These are phyloP conservation scores for Coelastrella sp. DNA, from an alignment of 139 green algal species.

Conservation along the genomic window DNA sequence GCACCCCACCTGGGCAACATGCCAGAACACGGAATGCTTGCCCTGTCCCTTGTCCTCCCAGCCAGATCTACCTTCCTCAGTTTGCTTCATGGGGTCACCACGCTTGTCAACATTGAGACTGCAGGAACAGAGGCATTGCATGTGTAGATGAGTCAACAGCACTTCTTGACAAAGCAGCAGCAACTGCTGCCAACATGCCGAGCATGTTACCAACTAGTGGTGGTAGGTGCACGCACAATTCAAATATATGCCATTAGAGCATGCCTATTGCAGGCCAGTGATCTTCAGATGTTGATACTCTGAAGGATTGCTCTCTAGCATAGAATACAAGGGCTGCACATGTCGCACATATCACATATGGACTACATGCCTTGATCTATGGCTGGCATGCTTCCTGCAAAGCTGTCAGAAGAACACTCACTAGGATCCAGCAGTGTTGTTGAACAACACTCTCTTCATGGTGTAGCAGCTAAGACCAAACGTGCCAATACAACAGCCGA, in stretches of 20 bases:
- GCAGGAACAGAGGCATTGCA: not conserved
- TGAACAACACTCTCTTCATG: conserved; percentile 11
- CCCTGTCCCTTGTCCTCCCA: not conserved
- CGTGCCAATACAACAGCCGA: not conserved
- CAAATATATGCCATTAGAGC: too few relatives aligned
- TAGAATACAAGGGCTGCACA: too few relatives aligned
- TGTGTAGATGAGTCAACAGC: not conserved
- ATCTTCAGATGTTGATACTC: too few relatives aligned
- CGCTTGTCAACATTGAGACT: conserved; percentile 21
- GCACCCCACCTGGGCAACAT: conserved; percentile 40
- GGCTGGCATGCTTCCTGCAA: not conserved
- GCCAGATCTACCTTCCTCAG: not conserved
- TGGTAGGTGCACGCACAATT: too few relatives aligned
- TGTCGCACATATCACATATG: not conserved
- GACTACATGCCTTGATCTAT: not conserved
- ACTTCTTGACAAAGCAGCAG: not conserved
- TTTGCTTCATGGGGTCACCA: conserved; percentile 10
- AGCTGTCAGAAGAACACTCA: not conserved
- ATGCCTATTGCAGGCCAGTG: too few relatives aligned
- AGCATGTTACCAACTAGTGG: not conserved
- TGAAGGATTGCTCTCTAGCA: too few relatives aligned
- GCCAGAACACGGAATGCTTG: conserved; percentile 33
- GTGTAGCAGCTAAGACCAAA: not conserved
- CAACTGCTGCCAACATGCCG: not conserved
- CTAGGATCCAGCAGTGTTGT: conserved; percentile 20